phyloP scores from a whole-genome alignment of 495 filamentous ascomycete species.

The Cetradonia linearis region DNA sequence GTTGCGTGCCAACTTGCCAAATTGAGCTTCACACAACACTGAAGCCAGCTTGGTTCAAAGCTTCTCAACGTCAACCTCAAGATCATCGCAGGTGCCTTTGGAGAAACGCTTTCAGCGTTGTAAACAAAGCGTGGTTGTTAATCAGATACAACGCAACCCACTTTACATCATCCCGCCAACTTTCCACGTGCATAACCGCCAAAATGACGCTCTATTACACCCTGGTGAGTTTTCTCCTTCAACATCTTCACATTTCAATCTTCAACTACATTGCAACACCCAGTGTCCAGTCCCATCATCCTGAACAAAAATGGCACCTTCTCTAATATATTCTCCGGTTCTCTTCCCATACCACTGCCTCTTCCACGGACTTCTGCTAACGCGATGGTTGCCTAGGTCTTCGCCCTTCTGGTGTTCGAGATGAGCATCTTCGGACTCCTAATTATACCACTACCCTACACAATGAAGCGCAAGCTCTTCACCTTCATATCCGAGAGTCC shows the following conservation, averaged over 20 bases:
- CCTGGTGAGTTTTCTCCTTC: slow-evolving; percentile 54
- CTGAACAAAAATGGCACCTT: slow-evolving; percentile 26
- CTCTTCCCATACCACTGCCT: neutral
- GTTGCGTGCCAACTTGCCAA: slow-evolving; percentile 16
- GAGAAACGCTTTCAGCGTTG: neutral
- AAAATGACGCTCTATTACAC: slow-evolving; percentile 99
- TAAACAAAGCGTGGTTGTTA: neutral
- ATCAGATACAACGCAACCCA: slow-evolving; percentile 9
- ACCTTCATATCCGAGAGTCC: slow-evolving; percentile 88
- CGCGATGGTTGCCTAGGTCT: slow-evolving; percentile 54
- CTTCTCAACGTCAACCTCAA: neutral
- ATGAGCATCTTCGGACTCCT: slow-evolving; percentile 88
- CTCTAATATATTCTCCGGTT: slow-evolving; percentile 33
- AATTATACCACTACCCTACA: slow-evolving; percentile 85
- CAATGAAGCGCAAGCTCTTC: slow-evolving; percentile 77
- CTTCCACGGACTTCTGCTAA: slow-evolving; percentile 5
- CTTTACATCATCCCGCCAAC: slow-evolving; percentile 24
- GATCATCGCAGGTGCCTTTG: neutral
- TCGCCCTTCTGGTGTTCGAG: slow-evolving; percentile 82
- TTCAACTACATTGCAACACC: slow-evolving; percentile 6
- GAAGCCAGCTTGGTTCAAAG: neutral
- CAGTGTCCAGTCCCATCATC: neutral
- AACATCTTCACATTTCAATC: neutral
- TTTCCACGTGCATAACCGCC: slow-evolving; percentile 27
- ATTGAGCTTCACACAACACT: slow-evolving; percentile 8